These are phyloP conservation scores for Crithidia mellificae DNA, from an alignment of 208 protist genomes.

Conservation along the genomic window DNA sequence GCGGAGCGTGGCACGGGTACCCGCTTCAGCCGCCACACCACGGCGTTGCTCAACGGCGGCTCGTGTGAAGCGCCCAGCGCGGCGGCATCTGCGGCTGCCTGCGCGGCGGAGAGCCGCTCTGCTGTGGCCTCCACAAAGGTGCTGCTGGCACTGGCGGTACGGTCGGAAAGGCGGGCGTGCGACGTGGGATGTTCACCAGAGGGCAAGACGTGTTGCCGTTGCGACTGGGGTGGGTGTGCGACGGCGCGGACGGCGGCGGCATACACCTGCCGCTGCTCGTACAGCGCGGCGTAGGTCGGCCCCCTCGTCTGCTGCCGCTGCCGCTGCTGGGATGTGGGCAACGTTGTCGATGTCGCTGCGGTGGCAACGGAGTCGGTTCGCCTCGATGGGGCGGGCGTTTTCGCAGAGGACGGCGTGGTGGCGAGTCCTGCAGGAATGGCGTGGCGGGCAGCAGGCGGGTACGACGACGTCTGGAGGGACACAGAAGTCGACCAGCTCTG, in stretches of 20 bases:
- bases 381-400: neutral
- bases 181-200: neutral
- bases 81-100: neutral
- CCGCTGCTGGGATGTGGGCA: too few species aligned
- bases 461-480: neutral
- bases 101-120: neutral
- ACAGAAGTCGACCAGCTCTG: neutral
- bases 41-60: neutral
- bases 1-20: slow-evolving; percentile 10
- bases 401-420: slow-evolving; percentile 1
- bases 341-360: neutral
- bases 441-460: neutral
- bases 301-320: slow-evolving; percentile 7
- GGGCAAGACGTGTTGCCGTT: neutral
- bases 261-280: slow-evolving; percentile 3
- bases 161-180: neutral
- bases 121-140: neutral
- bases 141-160: neutral
- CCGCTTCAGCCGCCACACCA: slow-evolving; percentile 25
- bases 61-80: neutral
- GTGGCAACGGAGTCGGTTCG: neutral
- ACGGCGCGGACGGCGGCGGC: neutral
- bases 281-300: slow-evolving; percentile 20
- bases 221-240: neutral
- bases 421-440: slow-evolving; percentile 9